A percentile compares a stretch with the other conserved stretches of the same genome.
phyloP scores from a whole-genome alignment of 2,329 filamentous ascomycete genomes.

The Ophiostoma pallidulum region DNA sequence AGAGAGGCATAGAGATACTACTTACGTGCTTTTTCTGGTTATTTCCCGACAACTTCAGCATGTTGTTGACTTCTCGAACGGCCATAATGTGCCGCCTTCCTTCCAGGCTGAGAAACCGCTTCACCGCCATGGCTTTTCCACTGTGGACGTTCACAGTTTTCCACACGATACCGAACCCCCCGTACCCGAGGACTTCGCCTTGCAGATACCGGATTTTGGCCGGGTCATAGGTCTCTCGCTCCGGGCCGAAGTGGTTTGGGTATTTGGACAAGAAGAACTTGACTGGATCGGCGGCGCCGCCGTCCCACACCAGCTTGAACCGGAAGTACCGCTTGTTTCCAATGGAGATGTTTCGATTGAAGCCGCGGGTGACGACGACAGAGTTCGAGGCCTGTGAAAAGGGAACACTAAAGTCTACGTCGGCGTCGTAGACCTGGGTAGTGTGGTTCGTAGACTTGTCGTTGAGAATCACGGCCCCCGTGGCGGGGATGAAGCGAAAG shows the following conservation, averaged over 20 bases:
- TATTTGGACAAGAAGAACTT: constrained; percentile 8
- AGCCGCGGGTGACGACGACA: constrained; percentile 19
- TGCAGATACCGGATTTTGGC: constrained; percentile 18
- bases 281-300: constrained; percentile 16
- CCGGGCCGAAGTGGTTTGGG: constrained; percentile 3
- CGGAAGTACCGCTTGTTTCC: constrained; percentile 19
- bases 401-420: constrained; percentile 16
- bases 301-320: constrained; percentile 21
- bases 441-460: constrained; percentile 17
- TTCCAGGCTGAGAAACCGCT: constrained; percentile 20
- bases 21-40: constrained; percentile 10
- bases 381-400: constrained; percentile 16
- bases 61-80: constrained; percentile 20
- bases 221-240: background rate
- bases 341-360: constrained; percentile 21
- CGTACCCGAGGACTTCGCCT: constrained; percentile 18
- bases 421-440: constrained; percentile 18
- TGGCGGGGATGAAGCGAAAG: constrained; percentile 18
- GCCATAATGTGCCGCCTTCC: constrained; percentile 20
- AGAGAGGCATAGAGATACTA: background rate
- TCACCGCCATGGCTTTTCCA: constrained; percentile 22
- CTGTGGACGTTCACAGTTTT: constrained; percentile 18
- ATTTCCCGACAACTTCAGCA: constrained; percentile 15
- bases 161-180: constrained; percentile 20
- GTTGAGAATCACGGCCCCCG: constrained; percentile 21